Percentiles rank a stretch among this genome's conserved stretches.
These are phyloP conservation scores for Cynanchum wilfordii DNA, from an alignment of 257 asterid genomes.

Conservation along the genomic window DNA sequence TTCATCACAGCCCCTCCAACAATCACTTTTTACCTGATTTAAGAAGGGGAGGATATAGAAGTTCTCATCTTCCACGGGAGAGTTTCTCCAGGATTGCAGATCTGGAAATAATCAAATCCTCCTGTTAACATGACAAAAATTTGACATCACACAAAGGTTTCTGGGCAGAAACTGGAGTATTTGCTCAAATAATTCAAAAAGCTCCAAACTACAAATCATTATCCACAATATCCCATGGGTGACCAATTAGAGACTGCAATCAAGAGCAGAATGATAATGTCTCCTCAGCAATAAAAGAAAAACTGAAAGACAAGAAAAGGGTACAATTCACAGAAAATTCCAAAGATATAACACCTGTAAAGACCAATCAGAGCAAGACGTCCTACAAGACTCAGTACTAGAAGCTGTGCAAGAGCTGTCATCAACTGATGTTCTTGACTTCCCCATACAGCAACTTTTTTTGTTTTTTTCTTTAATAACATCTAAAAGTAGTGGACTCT, in stretches of 20 bases:
- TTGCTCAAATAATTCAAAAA: neutral
- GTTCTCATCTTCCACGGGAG: slow-evolving; percentile 16
- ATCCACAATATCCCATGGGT: neutral
- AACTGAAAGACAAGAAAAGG: neutral
- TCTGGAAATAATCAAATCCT: slow-evolving; percentile 34
- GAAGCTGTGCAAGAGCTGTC: neutral
- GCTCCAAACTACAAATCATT: neutral
- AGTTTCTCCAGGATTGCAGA: slow-evolving; percentile 20
- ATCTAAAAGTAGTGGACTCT: neutral
- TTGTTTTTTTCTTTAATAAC: neutral
- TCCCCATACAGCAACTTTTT: neutral
- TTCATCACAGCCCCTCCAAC: slow-evolving; percentile 10
- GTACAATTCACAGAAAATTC: neutral
- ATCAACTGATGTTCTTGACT: neutral
- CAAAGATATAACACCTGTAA: neutral
- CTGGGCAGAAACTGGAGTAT: neutral
- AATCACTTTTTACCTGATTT: slow-evolving; percentile 15
- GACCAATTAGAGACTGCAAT: neutral
- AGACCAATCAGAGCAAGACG: neutral
- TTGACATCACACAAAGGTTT: neutral
- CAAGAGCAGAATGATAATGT: neutral
- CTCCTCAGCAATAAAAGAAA: neutral
- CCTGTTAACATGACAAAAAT: slow-evolving; percentile 36
- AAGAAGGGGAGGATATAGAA: neutral
- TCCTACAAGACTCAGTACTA: neutral